Percentiles rank a stretch among this genome's conserved stretches.
Conservation (phyloP, 2,329 filamentous ascomycete species). For the Davidsoniella virescens region DNA sequence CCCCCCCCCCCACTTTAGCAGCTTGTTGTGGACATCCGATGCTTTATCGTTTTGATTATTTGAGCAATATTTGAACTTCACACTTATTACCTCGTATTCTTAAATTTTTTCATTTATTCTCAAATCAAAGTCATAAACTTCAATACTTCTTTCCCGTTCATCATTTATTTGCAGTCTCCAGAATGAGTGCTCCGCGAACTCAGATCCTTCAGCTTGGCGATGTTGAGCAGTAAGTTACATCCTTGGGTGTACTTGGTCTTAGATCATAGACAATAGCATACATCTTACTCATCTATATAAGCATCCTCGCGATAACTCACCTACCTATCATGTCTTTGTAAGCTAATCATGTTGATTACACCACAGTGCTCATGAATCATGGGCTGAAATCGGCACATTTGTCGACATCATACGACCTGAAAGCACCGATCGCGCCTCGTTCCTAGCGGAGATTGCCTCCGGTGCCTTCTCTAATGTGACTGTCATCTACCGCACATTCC, state of each 20-base stretch:
- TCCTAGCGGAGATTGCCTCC: constrained; percentile 49
- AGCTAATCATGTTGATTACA: neutral
- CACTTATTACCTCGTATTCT: too few species aligned
- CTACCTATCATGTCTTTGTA: too few species aligned
- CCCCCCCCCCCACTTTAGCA: too few species aligned
- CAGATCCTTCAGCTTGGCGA: constrained; percentile 26
- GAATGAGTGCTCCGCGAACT: constrained; percentile 4
- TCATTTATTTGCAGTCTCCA: neutral
- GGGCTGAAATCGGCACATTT: constrained; percentile 42
- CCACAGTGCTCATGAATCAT: constrained; percentile 47
- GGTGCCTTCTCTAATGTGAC: constrained; percentile 50
- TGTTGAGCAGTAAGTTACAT: constrained; percentile 23
- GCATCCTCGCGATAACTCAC: too few species aligned
- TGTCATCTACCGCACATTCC: constrained; percentile 56
- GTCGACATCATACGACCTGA: constrained; percentile 49
- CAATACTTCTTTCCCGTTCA: neutral
- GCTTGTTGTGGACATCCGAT: too few species aligned
- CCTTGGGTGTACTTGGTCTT: neutral
- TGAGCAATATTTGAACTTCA: too few species aligned
- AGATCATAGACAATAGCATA: too few species aligned
- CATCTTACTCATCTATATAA: too few species aligned
- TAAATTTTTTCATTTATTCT: too few species aligned
- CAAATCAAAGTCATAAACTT: too few species aligned
- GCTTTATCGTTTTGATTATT: too few species aligned
- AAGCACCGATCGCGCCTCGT: constrained; percentile 46